Evolutionary conservation across 306 rosid species (phyloP), one percentile per base, ranked within the genome.

Genomic region (Phaseolus lunatus): DNA sequence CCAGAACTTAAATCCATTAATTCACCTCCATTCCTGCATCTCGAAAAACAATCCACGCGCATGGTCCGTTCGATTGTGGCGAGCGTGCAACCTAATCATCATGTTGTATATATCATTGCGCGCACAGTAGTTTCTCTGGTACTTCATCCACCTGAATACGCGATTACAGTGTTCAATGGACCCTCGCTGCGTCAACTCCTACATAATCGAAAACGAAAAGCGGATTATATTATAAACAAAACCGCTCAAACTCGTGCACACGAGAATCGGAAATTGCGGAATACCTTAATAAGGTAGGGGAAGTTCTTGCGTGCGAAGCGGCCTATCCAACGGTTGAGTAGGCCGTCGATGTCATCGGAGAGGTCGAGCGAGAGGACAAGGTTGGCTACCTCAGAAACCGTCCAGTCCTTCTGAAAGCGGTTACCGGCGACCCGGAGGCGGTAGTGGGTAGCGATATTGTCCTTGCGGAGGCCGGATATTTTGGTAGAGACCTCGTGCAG

Each of bases 31-130:
- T 47, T 92, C 83, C 79, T 92, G 95, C 98, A 92, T 94, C 88
- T 94, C 98, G 22, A 94, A 92, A 65, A 91, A 89, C 86, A 94
- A 90, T 2, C 98, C 98, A n/a, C 97, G 98, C 11, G 98, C 98
- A 76, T 90, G 92, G 78, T 92, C 97, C 33, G 72, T 84, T 62
- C 85, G 89, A 82, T 83, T 82, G 80, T 94, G 96, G 86, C 98
- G 85, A 4, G 95, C 95, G 5, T 90, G 91, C 83, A 92, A 85
- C 78, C 96, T 85, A 47, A 94, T 94, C 95, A 94, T 81, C 95
- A 92, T 86, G 69, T 94, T 92, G 82, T 94, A 92, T 1, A 94
- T 88, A 82, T 94, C 98, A 23, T 81, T 92, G 12, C 97, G 94
- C 47, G 98, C 97, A 82, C 91, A 83, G 67, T 92, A 94, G 69